phyloP scores from a whole-genome alignment of 305 asterid species.

The Fraxinus velutina region DNA sequence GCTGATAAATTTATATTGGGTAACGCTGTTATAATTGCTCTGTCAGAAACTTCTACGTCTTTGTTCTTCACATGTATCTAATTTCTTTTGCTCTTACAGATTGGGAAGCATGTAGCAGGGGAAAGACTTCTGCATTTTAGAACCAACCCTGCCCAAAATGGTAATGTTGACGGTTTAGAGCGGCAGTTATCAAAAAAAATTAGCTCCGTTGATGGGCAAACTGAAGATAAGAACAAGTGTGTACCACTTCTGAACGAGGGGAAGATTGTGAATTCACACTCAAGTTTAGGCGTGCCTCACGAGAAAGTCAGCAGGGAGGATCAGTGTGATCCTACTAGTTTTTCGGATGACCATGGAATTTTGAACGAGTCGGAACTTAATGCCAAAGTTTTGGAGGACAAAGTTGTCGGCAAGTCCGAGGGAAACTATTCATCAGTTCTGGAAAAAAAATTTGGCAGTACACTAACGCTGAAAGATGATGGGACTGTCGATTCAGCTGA shows the following conservation, averaged over 20 bases:
- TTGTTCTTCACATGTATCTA: conserved; percentile 19
- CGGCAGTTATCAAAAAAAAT: conserved; percentile 35
- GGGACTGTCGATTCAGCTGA: conserved; percentile 31
- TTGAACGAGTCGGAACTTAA: conserved; percentile 38
- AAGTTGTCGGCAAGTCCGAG: conserved; percentile 38
- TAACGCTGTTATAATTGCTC: not conserved
- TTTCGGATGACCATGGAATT: conserved; percentile 36
- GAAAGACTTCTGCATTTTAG: conserved; percentile 36
- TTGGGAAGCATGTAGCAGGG: conserved; percentile 40
- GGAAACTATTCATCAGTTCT: conserved; percentile 41
- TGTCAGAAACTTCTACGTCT: conserved; percentile 9
- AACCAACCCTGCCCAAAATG: conserved; percentile 37
- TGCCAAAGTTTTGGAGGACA: conserved; percentile 39
- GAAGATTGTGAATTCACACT: conserved; percentile 33
- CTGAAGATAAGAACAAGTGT: conserved; percentile 37
- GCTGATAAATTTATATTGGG: not conserved
- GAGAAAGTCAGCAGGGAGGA: conserved; percentile 43
- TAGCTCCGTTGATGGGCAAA: conserved; percentile 35
- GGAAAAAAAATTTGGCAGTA: conserved; percentile 43
- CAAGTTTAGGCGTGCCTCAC: conserved; percentile 37
- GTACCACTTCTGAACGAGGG: conserved; percentile 32
- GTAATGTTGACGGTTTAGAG: conserved; percentile 35
- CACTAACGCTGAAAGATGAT: conserved; percentile 37
- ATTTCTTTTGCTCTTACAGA: conserved; percentile 38
- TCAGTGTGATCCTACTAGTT: conserved; percentile 33